phyloP scores from a whole-genome alignment of 768 basidiomycete species.

The Trametes coccinea region DNA sequence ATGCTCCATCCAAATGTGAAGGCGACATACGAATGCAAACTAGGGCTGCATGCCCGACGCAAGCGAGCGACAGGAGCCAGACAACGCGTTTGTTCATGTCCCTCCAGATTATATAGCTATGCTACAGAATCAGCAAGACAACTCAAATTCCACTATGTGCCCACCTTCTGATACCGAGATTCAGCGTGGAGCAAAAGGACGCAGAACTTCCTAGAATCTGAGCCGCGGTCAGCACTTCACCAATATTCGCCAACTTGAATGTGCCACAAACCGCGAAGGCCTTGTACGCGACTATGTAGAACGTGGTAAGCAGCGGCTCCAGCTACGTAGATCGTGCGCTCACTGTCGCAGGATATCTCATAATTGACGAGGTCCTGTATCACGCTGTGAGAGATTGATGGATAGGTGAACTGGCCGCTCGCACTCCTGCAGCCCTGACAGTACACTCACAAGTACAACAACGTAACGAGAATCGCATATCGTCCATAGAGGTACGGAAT shows the following conservation, averaged over 20 bases:
- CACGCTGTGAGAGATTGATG: background rate
- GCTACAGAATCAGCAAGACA: background rate
- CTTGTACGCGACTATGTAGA: conserved; percentile 4
- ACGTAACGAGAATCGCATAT: conserved; percentile 4
- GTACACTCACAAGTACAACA: conserved; percentile 6
- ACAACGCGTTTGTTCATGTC: conserved; percentile 14
- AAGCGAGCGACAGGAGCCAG: conserved; percentile 1
- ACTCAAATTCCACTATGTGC: background rate
- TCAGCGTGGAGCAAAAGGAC: conserved; percentile 13
- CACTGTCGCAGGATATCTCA: conserved; percentile 8
- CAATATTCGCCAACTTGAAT: background rate
- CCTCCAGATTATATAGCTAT: conserved; percentile 17
- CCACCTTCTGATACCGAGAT: conserved; percentile 11
- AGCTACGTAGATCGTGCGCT: background rate
- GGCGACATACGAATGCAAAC: conserved; percentile 9
- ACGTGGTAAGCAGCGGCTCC: background rate
- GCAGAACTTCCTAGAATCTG: conserved; percentile 13
- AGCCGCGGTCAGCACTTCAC: background rate
- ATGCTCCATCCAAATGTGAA: background rate
- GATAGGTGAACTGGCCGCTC: no score
- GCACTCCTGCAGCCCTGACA: background rate
- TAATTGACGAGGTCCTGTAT: background rate
- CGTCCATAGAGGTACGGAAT: conserved; percentile 18
- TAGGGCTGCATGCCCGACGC: conserved; percentile 10
- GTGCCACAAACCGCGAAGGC: background rate